Conservation (phyloP, 2,329 filamentous ascomycete genomes). For the Podosphaera xanthii region DNA sequence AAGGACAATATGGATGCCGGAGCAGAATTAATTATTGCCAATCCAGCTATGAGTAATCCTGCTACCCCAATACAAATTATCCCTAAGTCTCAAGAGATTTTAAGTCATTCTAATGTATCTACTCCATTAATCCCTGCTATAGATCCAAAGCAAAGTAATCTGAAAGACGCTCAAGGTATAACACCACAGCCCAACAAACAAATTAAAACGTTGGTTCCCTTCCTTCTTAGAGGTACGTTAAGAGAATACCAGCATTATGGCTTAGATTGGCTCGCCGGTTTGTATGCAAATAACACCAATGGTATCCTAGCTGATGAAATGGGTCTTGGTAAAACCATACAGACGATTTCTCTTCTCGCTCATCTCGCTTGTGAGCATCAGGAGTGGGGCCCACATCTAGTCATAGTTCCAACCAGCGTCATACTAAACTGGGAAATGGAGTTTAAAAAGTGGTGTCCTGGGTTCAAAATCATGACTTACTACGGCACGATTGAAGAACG, state of each 20-base stretch:
- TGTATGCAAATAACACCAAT: slow-evolving; percentile 83
- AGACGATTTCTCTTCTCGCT: slow-evolving; percentile 83
- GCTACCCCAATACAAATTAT: neutral
- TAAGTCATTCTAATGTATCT: neutral
- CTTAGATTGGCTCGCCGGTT: slow-evolving; percentile 85
- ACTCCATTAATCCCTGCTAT: neutral
- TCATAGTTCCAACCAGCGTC: slow-evolving; percentile 91
- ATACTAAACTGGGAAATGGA: slow-evolving; percentile 99
- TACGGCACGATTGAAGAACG: slow-evolving; percentile 88
- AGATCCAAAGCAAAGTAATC: slow-evolving; percentile 13
- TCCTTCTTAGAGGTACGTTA: slow-evolving; percentile 65
- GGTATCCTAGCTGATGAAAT: slow-evolving; percentile 96
- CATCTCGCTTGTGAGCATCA: slow-evolving; percentile 78
- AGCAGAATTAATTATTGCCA: neutral
- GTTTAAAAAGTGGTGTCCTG: slow-evolving; percentile 97
- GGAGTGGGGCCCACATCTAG: slow-evolving; percentile 87
- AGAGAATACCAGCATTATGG: slow-evolving; percentile 94
- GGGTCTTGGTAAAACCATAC: slow-evolving; percentile 95
- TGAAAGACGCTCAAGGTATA: slow-evolving; percentile 17
- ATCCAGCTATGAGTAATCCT: neutral
- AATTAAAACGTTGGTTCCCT: slow-evolving; percentile 50
- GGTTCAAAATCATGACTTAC: slow-evolving; percentile 94
- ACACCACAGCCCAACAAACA: slow-evolving; percentile 19
- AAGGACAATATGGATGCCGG: neutral
- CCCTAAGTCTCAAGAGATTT: neutral